Evolutionary conservation across 345 rosid genomes (phyloP).

Genomic region (Euclidium syriacum): DNA sequence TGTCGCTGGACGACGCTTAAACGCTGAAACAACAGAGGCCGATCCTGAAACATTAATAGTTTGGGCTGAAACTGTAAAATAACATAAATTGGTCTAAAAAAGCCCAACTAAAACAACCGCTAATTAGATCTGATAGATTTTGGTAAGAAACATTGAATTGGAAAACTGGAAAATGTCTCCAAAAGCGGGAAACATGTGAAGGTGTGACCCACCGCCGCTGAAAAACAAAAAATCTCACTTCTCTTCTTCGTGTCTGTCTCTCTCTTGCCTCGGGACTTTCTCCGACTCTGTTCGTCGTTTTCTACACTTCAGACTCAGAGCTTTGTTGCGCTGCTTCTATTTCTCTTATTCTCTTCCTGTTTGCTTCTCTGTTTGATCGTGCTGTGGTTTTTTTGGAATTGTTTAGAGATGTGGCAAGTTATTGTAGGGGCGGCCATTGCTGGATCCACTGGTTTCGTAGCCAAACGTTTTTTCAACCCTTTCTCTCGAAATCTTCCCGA

Average conservation of each 20-base stretch:
- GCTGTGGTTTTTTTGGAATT: neutral
- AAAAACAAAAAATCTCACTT: neutral
- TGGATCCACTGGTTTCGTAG: slow-evolving; percentile 62
- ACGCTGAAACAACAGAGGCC: neutral
- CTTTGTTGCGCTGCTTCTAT: slow-evolving; percentile 2
- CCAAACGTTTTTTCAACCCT: slow-evolving; percentile 45
- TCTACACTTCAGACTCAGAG: slow-evolving; percentile 10
- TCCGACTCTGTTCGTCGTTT: slow-evolving; percentile 19
- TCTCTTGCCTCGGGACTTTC: slow-evolving; percentile 20
- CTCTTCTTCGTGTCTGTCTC: neutral
- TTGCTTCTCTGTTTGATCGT: neutral
- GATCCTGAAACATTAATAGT: no score
- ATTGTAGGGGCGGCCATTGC: slow-evolving; percentile 70
- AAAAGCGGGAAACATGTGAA: slow-evolving; percentile 62
- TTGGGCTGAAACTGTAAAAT: no score
- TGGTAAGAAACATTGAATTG: slow-evolving; percentile 26
- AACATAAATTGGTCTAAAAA: no score
- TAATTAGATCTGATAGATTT: neutral
- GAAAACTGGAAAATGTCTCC: slow-evolving; percentile 20
- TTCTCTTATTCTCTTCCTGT: neutral
- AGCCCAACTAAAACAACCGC: neutral
- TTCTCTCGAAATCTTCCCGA: slow-evolving; percentile 13
- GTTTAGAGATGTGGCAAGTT: slow-evolving; percentile 65
- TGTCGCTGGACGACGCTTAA: no score
- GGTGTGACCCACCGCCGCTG: slow-evolving; percentile 27